Conservation (phyloP, 2,329 filamentous ascomycete genomes). For the Neofusicoccum cordaticola region DNA sequence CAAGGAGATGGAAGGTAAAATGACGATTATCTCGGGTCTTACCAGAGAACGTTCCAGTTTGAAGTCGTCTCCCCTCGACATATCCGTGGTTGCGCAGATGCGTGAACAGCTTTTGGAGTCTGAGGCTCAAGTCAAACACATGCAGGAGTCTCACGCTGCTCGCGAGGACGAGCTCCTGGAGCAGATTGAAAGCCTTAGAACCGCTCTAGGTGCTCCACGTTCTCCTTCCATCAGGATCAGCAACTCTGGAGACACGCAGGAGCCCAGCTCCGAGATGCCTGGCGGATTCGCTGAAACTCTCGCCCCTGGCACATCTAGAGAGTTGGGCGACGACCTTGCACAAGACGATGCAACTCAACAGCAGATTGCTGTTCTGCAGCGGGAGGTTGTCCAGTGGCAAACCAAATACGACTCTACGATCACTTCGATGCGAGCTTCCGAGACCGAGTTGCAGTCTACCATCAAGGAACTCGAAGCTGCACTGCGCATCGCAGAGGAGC, state of each 20-base stretch:
- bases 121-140: constrained; percentile 70
- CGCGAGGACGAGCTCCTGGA: constrained; percentile 72
- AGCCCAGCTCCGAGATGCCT: constrained; percentile 26
- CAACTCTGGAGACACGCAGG: background rate
- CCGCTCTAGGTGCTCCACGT: constrained; percentile 44
- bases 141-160: constrained; percentile 69
- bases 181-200: constrained; percentile 68
- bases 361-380: constrained; percentile 64
- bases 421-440: constrained; percentile 67
- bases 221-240: constrained; percentile 18
- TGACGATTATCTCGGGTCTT: constrained; percentile 89
- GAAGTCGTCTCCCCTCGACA: constrained; percentile 81
- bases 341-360: constrained; percentile 45
- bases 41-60: constrained; percentile 90
- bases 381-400: constrained; percentile 73
- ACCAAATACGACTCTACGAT: constrained; percentile 70
- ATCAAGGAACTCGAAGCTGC: constrained; percentile 72
- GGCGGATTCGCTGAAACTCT: constrained; percentile 40
- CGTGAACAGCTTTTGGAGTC: constrained; percentile 85
- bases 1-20: constrained; percentile 97
- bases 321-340: constrained; percentile 23
- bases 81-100: constrained; percentile 82
- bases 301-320: constrained; percentile 25
- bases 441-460: constrained; percentile 68
- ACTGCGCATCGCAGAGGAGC: constrained; percentile 37